Percentiles rank a stretch among this genome's conserved stretches.
phyloP scores from a whole-genome alignment of 2,329 filamentous ascomycete species.

The Fusarium xylarioides region DNA sequence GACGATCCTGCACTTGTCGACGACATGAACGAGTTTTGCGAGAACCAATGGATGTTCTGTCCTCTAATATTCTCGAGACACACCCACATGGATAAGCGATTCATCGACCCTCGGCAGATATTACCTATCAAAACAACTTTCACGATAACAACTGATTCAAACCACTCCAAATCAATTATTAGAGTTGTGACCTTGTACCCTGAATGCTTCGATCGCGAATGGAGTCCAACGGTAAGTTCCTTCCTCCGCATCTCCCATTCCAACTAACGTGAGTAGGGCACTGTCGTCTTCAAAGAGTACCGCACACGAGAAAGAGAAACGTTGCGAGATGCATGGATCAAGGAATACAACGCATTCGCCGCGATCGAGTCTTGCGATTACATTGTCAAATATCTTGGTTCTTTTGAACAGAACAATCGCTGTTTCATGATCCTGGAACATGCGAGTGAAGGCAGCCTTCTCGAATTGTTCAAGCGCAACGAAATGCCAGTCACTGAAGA shows the following conservation, averaged over 20 bases:
- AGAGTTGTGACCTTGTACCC: background rate
- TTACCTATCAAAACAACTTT: conserved; percentile 5
- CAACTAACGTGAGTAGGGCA: background rate
- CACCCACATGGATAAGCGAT: background rate
- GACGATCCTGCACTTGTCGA: background rate
- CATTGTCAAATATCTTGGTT: conserved; percentile 19
- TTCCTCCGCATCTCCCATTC: background rate
- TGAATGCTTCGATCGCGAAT: background rate
- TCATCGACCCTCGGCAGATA: background rate
- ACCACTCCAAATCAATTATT: background rate
- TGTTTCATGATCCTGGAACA: conserved; percentile 19
- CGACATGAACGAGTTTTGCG: background rate
- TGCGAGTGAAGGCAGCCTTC: conserved; percentile 4
- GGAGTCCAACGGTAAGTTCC: background rate
- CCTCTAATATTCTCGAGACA: background rate
- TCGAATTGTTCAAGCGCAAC: background rate
- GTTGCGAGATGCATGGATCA: background rate
- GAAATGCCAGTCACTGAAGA: background rate
- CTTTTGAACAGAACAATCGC: conserved; percentile 11
- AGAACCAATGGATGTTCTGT: conserved; percentile 21
- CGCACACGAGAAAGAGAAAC: background rate
- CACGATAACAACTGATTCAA: background rate
- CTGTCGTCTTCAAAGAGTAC: conserved; percentile 25
- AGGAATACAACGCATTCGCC: conserved; percentile 1
- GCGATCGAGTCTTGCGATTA: conserved; percentile 5